Evolutionary conservation across 306 rosid genomes (phyloP), one percentile per base, ranked within the genome.

Genomic region (Casuarina equisetifolia): DNA sequence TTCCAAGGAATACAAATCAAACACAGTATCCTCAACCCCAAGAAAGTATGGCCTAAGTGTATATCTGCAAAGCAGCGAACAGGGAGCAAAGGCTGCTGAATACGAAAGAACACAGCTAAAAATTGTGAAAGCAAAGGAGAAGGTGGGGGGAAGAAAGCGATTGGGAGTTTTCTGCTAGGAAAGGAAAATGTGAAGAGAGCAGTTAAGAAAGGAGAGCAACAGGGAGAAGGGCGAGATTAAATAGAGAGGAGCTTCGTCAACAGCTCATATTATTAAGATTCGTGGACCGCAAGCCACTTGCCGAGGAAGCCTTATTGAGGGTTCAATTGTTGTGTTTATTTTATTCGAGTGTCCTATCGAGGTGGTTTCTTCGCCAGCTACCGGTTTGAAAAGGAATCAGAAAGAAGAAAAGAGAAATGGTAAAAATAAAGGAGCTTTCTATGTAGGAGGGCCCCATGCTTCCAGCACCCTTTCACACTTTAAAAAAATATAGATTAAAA

Each of bases 281-380:
- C 97, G 97, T 92, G 90, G 76, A 76, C 82, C 77, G 82, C 90
- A 92, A 90, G 97, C 86, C 87, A 87, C 97, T 79, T 90, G 19
- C 84, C 70, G 6, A 59, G 80, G 76, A 90, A 90, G 92, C 87
- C 84, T 78, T 80, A 74, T 77, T 57, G 35, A 4, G 42, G 20
- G 5, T 36, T 48, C 15, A 51, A n/a, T 72, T 57, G 35, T 25
- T 20, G 43, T 70, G 63, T 45, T 6, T 74, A 32, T 5, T 78
- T 69, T 53, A 64, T 55, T 57, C 63, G 77, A 74, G 78, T 74
- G 86, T 79, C 80, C 77, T 68, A 71, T 77, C 69, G 52, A 63
- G 84, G 82, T 76, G 79, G 83, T 85, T 88, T 82, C 92, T 83
- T 77, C 69, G 71, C 84, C 76, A 82, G 86, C 89, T 72, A 80